These are phyloP conservation scores for Ceratobasidium papillatum DNA, from an alignment of 1,284 basidiomycete species.

Conservation along the genomic window DNA sequence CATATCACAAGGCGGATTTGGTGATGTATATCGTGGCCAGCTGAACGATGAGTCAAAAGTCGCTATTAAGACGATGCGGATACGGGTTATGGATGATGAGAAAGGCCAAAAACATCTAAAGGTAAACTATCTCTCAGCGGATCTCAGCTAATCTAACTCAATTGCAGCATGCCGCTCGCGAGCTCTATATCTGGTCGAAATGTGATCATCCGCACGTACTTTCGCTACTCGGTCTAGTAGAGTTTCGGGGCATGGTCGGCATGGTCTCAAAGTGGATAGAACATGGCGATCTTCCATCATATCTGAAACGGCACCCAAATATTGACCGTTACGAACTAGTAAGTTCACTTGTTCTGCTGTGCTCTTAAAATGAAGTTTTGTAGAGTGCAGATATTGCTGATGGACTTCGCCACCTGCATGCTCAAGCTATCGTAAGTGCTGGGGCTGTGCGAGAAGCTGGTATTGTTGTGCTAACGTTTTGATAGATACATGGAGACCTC, in stretches of 20 bases:
- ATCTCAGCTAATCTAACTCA: not conserved
- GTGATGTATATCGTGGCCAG: not conserved
- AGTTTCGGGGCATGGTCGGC: not conserved
- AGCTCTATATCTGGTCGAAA: constrained; percentile 15
- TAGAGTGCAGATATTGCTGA: not conserved
- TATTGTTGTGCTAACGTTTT: not conserved
- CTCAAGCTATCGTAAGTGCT: not conserved
- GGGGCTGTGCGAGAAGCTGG: not conserved
- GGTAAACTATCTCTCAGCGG: not conserved
- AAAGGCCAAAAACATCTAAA: not conserved
- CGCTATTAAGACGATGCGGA: constrained; percentile 14
- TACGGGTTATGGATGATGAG: not conserved
- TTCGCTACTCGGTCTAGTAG: not conserved
- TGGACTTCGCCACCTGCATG: not conserved
- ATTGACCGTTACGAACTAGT: constrained; percentile 12
- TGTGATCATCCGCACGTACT: constrained; percentile 12
- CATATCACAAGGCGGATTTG: constrained; percentile 1
- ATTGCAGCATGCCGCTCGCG: not conserved
- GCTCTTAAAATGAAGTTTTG: not conserved
- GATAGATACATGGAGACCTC: constrained; percentile 4
- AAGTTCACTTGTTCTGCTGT: not conserved
- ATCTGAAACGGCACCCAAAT: not conserved
- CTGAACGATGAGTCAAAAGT: not conserved
- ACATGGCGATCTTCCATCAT: not conserved
- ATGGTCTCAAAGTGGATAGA: constrained; percentile 24